Base-by-base conservation (phyloP, 169 alveolate genomes). In the Eimeria tenella region DNA sequence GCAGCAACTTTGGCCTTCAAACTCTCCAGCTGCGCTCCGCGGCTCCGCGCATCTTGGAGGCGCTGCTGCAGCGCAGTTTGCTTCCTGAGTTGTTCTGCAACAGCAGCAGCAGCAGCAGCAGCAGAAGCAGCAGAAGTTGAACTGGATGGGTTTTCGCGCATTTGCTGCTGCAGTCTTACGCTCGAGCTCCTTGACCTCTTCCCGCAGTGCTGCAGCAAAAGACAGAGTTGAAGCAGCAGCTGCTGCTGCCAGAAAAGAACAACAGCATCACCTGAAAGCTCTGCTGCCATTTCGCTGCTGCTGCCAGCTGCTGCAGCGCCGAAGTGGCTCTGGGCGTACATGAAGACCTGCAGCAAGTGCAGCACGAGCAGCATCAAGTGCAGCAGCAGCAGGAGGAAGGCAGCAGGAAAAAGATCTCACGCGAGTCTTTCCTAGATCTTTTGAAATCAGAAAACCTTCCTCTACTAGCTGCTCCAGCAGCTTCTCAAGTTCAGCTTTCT, bases 391-490 rank as follows among this genome's bases (percentile, higher is more conserved):
- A 58, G 65, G 5, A 58, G 17, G 65, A 58, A 58, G 65, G 65
- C 10, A 58, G 17, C 65, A 58, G 65, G 2, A 58, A 15, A 58
- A 58, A 3, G 17, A 68, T 17, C 93, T 65, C 55, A 86, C 93
- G 13, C 93, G 79, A 60, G 86, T 90, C 60, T 90, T 90, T n/a
- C 94, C 94, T n/a, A 90, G 63, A 50, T 90, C 94, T 49, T 90
- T 90, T 13, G 86, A 84, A 9, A 90, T 52, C 15, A 79, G 86
- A n/a, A 56, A 79, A 31, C 91, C 94, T 31, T 77, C 90, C 5
- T 86, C 75, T 9, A 65, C 91, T 25, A 90, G 84, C 25, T 90
- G 60, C 1, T 90, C 91, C 42, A 90, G 94, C 17, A 68, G 42
- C 8, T 84, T 63, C 56, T 90, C 94, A 5, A 90, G 73, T 17